Conservation (phyloP, 176 grass and related monocot genomes). For the sorghum (Sorghum bicolor) region Sorghum_bicolor_NCBIv3 NC_012870.2:11986501-11987000, state of each 20-base stretch:
- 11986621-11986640: constrained; percentile 48
- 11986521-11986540: constrained; percentile 55
- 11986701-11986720: constrained; percentile 54
- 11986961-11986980: constrained; percentile 59
- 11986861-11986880: constrained; percentile 32
- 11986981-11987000: constrained; percentile 66
- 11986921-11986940: constrained; percentile 57
- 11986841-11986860: constrained; percentile 22
- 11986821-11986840: not conserved
- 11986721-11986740: constrained; percentile 58
- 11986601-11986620: constrained; percentile 41
- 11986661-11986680: constrained; percentile 53
- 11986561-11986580: constrained; percentile 39
- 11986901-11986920: constrained; percentile 57
- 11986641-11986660: constrained; percentile 47
- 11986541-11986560: constrained; percentile 60
- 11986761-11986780: constrained; percentile 37
- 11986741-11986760: constrained; percentile 53
- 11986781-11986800: constrained; percentile 17
- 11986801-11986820: not conserved
- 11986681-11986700: constrained; percentile 51
- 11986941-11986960: constrained; percentile 34
- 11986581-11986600: constrained; percentile 43
- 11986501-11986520: constrained; percentile 50
- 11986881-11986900: constrained; percentile 1